Conservation (phyloP, 202 grass and related monocot species). For the Setaria italica region DNA sequence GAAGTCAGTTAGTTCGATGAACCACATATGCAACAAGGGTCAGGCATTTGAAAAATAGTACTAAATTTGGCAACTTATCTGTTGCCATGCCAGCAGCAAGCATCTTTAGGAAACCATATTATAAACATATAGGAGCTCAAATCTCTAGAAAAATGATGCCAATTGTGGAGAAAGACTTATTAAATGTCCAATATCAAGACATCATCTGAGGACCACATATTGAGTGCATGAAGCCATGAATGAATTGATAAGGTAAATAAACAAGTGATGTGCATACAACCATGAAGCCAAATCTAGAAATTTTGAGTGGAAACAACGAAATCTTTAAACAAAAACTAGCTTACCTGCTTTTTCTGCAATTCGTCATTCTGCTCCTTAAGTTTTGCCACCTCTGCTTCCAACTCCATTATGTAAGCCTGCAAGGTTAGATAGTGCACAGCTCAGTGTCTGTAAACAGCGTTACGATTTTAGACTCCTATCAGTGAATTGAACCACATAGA, state of each 20-base stretch:
- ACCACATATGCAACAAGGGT: slow-evolving; percentile 13
- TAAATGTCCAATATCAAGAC: slow-evolving; percentile 22
- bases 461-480: background rate
- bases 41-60: slow-evolving; percentile 2
- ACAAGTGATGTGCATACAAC: slow-evolving; percentile 7
- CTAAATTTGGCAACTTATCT: background rate
- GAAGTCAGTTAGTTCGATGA: background rate
- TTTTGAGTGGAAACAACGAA: background rate
- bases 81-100: slow-evolving; percentile 31
- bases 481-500: background rate
- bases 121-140: slow-evolving; percentile 18
- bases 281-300: background rate
- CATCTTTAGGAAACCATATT: slow-evolving; percentile 6
- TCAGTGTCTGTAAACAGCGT: background rate
- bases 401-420: slow-evolving; percentile 95
- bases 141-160: slow-evolving; percentile 19
- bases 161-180: slow-evolving; percentile 3
- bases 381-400: slow-evolving; percentile 96
- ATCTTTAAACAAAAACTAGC: background rate
- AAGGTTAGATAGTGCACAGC: background rate
- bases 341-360: slow-evolving; percentile 92
- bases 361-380: slow-evolving; percentile 84
- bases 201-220: slow-evolving; percentile 2
- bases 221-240: slow-evolving; percentile 30
- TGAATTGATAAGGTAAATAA: background rate